These are phyloP conservation scores for Pythium plurisporium DNA, from an alignment of 352 stramenopile genomes.

Conservation along the genomic window DNA sequence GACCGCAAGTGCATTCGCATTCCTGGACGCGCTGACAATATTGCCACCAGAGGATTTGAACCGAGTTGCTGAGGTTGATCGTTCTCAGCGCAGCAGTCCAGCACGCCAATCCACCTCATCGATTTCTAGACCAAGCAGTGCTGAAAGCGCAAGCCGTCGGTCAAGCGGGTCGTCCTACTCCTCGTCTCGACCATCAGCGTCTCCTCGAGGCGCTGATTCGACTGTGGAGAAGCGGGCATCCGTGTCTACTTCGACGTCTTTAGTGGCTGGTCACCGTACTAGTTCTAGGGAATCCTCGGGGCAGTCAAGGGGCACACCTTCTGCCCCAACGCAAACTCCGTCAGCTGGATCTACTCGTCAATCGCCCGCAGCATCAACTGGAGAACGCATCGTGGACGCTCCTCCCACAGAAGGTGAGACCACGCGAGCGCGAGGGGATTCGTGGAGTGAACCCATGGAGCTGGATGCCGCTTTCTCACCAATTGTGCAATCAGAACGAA, in stretches of 20 bases:
- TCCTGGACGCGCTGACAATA: slow-evolving; percentile 30
- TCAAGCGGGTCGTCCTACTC: neutral
- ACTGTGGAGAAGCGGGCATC: too few species aligned
- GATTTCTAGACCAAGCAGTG: neutral
- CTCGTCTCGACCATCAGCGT: neutral
- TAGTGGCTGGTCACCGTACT: too few species aligned
- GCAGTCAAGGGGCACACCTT: too few species aligned
- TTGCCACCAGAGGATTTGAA: slow-evolving; percentile 7
- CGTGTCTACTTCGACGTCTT: too few species aligned
- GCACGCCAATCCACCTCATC: neutral
- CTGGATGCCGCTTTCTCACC: slow-evolving; percentile 19
- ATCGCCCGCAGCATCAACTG: neutral
- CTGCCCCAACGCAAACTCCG: too few species aligned
- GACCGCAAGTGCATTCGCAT: slow-evolving; percentile 33
- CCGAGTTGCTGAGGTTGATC: neutral
- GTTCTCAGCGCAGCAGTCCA: neutral
- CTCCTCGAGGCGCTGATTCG: neutral
- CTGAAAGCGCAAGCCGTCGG: neutral
- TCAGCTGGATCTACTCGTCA: too few species aligned
- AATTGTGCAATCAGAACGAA: slow-evolving; percentile 19
- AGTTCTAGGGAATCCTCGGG: neutral
- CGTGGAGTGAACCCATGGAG: slow-evolving; percentile 2
- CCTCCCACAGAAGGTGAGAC: slow-evolving; percentile 1
- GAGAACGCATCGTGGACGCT: slow-evolving; percentile 2
- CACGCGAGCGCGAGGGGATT: slow-evolving; percentile 3